Percentiles rank a stretch among this genome's conserved stretches.
These are phyloP conservation scores for Hymenoscyphus fructigenus DNA, from an alignment of 2,329 filamentous ascomycete genomes.

Conservation along the genomic window DNA sequence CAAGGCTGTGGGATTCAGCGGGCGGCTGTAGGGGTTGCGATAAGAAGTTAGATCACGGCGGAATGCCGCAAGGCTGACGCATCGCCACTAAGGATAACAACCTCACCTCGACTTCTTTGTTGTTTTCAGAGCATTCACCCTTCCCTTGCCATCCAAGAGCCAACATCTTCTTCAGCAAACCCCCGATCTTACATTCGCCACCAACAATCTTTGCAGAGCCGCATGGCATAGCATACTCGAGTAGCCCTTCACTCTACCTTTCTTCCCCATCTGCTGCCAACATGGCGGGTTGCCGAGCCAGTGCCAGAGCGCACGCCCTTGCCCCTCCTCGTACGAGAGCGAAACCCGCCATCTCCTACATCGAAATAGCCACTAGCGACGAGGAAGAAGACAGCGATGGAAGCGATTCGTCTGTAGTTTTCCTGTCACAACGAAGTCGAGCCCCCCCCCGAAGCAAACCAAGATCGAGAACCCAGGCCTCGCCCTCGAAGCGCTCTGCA, in stretches of 20 bases:
- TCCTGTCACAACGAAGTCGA: slow-evolving; percentile 1
- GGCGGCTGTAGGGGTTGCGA: neutral
- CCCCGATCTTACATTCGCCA: neutral
- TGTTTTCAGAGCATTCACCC: neutral
- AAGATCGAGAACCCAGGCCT: neutral
- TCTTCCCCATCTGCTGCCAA: neutral
- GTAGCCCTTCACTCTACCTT: neutral
- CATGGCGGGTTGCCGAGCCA: slow-evolving; percentile 3
- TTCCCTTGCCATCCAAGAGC: neutral
- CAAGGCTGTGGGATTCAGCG: neutral
- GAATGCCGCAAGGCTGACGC: neutral
- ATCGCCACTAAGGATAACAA: neutral
- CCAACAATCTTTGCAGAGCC: neutral
- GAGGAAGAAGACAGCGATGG: slow-evolving; percentile 5
- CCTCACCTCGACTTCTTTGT: neutral
- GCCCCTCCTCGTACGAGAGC: slow-evolving; percentile 22
- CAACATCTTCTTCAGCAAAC: neutral
- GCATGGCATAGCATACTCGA: neutral
- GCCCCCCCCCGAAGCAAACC: neutral
- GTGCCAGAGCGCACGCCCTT: slow-evolving; percentile 4
- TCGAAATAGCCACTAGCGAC: slow-evolving; percentile 24
- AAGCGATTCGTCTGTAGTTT: neutral
- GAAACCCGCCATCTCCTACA: slow-evolving; percentile 31
- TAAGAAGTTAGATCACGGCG: neutral
- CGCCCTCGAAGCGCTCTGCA: neutral